phyloP scores from a whole-genome alignment of 257 asterid species.

The Ophiorrhiza pumila region DNA sequence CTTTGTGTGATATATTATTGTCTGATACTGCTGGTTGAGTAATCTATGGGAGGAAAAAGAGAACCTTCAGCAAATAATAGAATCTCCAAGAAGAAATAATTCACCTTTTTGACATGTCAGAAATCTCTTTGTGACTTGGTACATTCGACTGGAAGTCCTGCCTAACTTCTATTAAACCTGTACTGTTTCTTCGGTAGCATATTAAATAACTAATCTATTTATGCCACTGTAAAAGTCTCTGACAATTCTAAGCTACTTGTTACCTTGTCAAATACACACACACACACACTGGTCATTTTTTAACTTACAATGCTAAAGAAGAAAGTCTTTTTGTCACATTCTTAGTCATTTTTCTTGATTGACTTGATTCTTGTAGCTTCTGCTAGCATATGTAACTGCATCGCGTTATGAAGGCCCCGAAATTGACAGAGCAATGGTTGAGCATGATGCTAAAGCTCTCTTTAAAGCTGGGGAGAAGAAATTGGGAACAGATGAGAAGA shows the following conservation, averaged over 20 bases:
- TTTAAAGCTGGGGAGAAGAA: slow-evolving; percentile 88
- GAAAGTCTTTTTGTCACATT: not conserved
- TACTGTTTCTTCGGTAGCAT: not conserved
- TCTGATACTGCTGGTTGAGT: not conserved
- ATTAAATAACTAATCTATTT: not conserved
- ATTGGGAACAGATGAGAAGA: slow-evolving; percentile 86
- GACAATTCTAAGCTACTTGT: slow-evolving; percentile 3
- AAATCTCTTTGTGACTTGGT: not conserved
- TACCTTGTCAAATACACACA: too few species aligned
- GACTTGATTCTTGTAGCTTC: slow-evolving; percentile 48
- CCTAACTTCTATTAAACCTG: not conserved
- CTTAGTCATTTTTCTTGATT: not conserved
- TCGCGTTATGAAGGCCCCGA: slow-evolving; percentile 88
- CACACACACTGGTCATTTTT: too few species aligned
- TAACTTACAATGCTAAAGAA: not conserved
- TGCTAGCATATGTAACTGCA: slow-evolving; percentile 50
- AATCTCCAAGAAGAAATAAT: not conserved
- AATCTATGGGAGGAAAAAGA: not conserved
- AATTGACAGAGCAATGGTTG: slow-evolving; percentile 61
- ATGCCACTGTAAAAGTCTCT: not conserved
- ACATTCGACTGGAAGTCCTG: not conserved
- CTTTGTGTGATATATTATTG: not conserved
- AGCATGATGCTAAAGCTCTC: slow-evolving; percentile 81
- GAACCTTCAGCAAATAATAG: not conserved
- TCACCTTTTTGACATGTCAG: not conserved